Percentiles rank a stretch among this genome's conserved stretches.
Conservation (phyloP, 371 early-diverging fungal genomes). For the Lichtheimia ornata region DNA sequence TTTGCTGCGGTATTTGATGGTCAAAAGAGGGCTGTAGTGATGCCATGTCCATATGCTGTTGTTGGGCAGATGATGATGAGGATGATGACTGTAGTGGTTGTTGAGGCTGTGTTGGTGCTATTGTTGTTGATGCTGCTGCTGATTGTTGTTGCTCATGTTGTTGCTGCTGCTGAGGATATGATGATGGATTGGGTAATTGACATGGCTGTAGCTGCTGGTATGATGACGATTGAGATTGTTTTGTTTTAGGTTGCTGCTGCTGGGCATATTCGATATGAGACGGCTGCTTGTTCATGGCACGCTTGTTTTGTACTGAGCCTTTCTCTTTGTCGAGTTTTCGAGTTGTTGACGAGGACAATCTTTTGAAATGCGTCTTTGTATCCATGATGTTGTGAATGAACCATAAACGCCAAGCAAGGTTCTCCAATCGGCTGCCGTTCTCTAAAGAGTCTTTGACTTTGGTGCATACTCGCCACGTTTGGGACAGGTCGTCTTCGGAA, state of each 20-base stretch:
- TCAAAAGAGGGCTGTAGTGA: neutral
- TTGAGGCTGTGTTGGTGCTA: constrained; percentile 8
- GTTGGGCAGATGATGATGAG: neutral
- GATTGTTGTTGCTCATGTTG: constrained; percentile 1
- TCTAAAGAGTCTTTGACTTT: constrained; percentile 90
- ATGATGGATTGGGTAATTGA: neutral
- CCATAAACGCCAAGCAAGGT: constrained; percentile 90
- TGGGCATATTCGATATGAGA: neutral
- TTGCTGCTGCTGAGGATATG: constrained; percentile 6
- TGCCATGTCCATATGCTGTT: neutral
- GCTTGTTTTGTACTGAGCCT: constrained; percentile 4
- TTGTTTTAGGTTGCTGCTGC: constrained; percentile 3
- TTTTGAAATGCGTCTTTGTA: constrained; percentile 22
- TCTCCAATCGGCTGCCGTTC: constrained; percentile 84
- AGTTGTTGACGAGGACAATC: constrained; percentile 26
- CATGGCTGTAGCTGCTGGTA: neutral
- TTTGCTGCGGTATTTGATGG: constrained; percentile 1
- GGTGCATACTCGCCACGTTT: constrained; percentile 84
- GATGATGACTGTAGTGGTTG: constrained; percentile 11
- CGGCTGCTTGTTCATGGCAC: neutral
- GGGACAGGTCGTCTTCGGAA: constrained; percentile 72
- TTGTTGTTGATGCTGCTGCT: constrained; percentile 12
- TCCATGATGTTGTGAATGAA: constrained; percentile 66
- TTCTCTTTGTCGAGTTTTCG: constrained; percentile 34
- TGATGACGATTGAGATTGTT: neutral